Evolutionary conservation across 805 yeast genomes (phyloP).

Genomic region (Myxozyma monticola): DNA sequence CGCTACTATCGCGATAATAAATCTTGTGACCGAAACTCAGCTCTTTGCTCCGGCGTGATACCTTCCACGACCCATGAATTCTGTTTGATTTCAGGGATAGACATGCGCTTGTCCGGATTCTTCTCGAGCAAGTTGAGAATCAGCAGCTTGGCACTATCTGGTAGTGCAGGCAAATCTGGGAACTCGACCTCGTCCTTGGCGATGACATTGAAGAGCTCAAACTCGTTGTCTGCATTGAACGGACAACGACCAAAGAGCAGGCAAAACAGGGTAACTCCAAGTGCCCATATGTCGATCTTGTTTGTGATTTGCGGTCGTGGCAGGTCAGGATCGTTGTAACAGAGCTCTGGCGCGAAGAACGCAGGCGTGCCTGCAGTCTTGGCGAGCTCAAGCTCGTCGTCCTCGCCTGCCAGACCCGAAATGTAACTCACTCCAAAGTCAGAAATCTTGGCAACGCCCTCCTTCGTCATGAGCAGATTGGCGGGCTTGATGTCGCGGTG

Average conservation of each 20-base stretch:
- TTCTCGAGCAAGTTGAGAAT: constrained; percentile 63
- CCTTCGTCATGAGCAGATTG: constrained; percentile 68
- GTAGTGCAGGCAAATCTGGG: constrained; percentile 46
- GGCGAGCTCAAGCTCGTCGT: constrained; percentile 73
- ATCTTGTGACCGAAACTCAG: constrained; percentile 14
- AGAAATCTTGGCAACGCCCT: constrained; percentile 82
- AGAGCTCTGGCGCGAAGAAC: constrained; percentile 91
- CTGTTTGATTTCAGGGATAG: constrained; percentile 66
- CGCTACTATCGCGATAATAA: constrained; percentile 15
- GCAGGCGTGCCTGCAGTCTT: constrained; percentile 99
- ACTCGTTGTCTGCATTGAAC: constrained; percentile 83
- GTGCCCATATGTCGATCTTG: constrained; percentile 96
- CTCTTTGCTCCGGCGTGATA: constrained; percentile 31
- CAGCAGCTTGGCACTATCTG: constrained; percentile 50
- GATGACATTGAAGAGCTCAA: constrained; percentile 79
- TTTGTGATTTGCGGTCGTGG: constrained; percentile 59
- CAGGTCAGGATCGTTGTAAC: constrained; percentile 53
- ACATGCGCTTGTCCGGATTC: constrained; percentile 66
- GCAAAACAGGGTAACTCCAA: constrained; percentile 90
- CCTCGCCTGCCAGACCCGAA: constrained; percentile 35
- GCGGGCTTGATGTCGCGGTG: constrained; percentile 98
- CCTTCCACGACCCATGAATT: constrained; percentile 68
- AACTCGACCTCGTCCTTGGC: constrained; percentile 59
- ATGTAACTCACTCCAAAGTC: constrained; percentile 96
- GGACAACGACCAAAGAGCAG: constrained; percentile 85